Percentiles rank a stretch among this genome's conserved stretches.
phyloP scores from a whole-genome alignment of 2,329 filamentous ascomycete species.

The Aspergillus persii region DNA sequence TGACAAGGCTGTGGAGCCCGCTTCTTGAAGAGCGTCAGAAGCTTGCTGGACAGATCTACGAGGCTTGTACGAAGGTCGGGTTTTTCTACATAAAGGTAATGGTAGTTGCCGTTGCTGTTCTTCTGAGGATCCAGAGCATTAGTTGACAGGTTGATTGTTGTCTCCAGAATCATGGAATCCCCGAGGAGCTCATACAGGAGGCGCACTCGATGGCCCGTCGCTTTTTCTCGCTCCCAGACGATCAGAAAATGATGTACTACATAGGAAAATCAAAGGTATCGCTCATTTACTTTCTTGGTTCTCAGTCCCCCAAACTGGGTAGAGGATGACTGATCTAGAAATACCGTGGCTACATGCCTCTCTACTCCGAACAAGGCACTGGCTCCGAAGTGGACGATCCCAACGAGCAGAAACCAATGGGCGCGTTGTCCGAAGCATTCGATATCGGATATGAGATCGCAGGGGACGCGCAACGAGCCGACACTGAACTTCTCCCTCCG shows the following conservation, averaged over 20 bases:
- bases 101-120: too few species aligned
- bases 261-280: conserved; percentile 27
- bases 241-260: conserved; percentile 45
- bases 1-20: conserved; percentile 40
- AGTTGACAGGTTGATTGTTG: background rate
- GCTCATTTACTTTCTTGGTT: background rate
- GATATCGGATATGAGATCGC: conserved; percentile 27
- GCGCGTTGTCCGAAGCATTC: conserved; percentile 23
- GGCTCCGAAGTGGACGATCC: conserved; percentile 14
- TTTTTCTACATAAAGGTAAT: conserved; percentile 45
- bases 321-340: conserved; percentile 9
- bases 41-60: conserved; percentile 43
- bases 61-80: conserved; percentile 39
- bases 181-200: conserved; percentile 13
- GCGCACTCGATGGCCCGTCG: conserved; percentile 28
- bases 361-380: conserved; percentile 11
- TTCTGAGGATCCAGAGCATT: too few species aligned
- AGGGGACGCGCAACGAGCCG: conserved; percentile 14
- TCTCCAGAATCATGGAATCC: conserved; percentile 24
- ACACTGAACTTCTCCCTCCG: conserved; percentile 10
- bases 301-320: too few species aligned
- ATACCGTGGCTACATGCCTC: conserved; percentile 27
- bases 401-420: conserved; percentile 1
- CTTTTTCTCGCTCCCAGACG: conserved; percentile 42
- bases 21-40: conserved; percentile 34